Conservation (phyloP, 805 yeast genomes). For the Metschnikowia matae region DNA sequence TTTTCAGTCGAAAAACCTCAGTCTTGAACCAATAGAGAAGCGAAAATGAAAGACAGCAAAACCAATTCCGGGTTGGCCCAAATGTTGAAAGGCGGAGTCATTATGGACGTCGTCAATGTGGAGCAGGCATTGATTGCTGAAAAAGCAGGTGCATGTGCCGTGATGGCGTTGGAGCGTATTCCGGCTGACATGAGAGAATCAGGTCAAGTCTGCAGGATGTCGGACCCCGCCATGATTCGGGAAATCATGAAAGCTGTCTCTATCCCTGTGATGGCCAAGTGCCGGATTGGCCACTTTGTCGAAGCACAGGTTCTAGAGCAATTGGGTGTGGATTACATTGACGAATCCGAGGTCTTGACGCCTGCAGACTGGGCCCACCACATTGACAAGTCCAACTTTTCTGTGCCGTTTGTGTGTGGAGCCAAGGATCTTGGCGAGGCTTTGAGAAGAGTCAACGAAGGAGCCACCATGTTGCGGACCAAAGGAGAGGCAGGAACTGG, state of each 20-base stretch:
- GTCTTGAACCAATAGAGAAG: no score
- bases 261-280: slow-evolving; percentile 82
- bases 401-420: slow-evolving; percentile 81
- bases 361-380: slow-evolving; percentile 73
- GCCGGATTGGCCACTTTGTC: slow-evolving; percentile 77
- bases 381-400: slow-evolving; percentile 54
- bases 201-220: slow-evolving; percentile 83
- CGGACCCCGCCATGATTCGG: slow-evolving; percentile 75
- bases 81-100: slow-evolving; percentile 78
- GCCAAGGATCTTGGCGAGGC: slow-evolving; percentile 82
- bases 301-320: slow-evolving; percentile 77
- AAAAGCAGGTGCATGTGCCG: slow-evolving; percentile 83
- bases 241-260: slow-evolving; percentile 68
- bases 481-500: slow-evolving; percentile 92
- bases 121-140: slow-evolving; percentile 82
- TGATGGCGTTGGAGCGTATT: slow-evolving; percentile 81
- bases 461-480: slow-evolving; percentile 84
- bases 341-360: slow-evolving; percentile 80
- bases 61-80: slow-evolving; percentile 79
- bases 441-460: slow-evolving; percentile 70
- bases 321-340: slow-evolving; percentile 72
- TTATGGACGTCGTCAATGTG: slow-evolving; percentile 70
- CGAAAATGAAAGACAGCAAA: slow-evolving; percentile 22
- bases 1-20: no score
- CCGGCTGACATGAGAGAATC: slow-evolving; percentile 83